These are phyloP conservation scores for Nelumbo lutea DNA, from an alignment of 164 flowering plant genomes.

Conservation along the genomic window DNA sequence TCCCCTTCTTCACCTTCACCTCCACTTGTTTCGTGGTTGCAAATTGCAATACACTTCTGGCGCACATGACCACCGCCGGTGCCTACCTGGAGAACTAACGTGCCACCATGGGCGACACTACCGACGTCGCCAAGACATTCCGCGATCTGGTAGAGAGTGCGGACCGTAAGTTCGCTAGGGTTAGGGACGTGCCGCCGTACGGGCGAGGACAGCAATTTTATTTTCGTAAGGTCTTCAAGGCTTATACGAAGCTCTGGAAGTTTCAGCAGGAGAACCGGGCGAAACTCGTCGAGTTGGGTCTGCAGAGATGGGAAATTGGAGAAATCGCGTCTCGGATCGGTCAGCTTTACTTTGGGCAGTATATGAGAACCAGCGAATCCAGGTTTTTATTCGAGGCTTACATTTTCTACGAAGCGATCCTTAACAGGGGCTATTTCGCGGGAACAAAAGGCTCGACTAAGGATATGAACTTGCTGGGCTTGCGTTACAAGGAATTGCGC, in stretches of 20 bases:
- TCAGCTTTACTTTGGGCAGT: slow-evolving; percentile 88
- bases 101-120: slow-evolving; percentile 21
- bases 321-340: slow-evolving; percentile 98
- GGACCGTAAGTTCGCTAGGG: slow-evolving; percentile 80
- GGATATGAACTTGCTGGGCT: slow-evolving; percentile 52
- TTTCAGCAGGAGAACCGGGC: slow-evolving; percentile 78
- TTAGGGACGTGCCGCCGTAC: slow-evolving; percentile 64
- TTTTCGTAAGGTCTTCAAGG: slow-evolving; percentile 82
- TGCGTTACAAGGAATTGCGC: slow-evolving; percentile 81
- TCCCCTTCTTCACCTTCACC: too few species aligned
- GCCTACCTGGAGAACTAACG: not conserved
- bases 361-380: slow-evolving; percentile 77
- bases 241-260: slow-evolving; percentile 83
- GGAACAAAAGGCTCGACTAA: slow-evolving; percentile 33
- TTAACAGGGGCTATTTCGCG: slow-evolving; percentile 63
- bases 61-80: slow-evolving; percentile 6
- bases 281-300: slow-evolving; percentile 61
- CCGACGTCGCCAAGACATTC: slow-evolving; percentile 41
- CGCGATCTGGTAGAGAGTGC: slow-evolving; percentile 65
- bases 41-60: not conserved
- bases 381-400: slow-evolving; percentile 75
- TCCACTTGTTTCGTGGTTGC: too few species aligned
- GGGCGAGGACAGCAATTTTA: slow-evolving; percentile 34
- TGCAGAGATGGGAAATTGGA: slow-evolving; percentile 93
- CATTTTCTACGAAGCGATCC: slow-evolving; percentile 88